Base-by-base conservation (phyloP, 805 yeast species). In the Candida wancherniae region DNA sequence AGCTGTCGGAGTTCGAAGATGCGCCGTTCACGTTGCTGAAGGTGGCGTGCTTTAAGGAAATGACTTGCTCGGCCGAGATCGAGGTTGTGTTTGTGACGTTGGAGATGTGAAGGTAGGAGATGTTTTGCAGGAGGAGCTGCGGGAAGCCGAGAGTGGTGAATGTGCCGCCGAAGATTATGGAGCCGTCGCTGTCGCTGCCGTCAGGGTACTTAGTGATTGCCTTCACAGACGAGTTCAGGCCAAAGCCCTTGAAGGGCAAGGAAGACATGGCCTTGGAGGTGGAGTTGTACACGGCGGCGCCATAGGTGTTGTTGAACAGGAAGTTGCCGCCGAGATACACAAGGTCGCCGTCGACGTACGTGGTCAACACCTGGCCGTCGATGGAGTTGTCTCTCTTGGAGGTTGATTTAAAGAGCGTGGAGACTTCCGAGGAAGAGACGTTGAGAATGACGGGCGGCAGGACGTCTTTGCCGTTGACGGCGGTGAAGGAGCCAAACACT, bases 311-410 rank as follows among this genome's bases (percentile, higher is more conserved):
- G 34, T 73, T 64, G 51, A 65, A 77, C 5, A 66, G 52, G 43
- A 90, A 74, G 37, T 73, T 68, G 13, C 98, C 98, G 7, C 97
- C 98, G 28, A 84, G 70, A 48, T 84, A 86, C 0, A 85, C 69
- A 14, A 73, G 34, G 14, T 70, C 57, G 19, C 58, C 53, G 26
- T 63, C 67, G 2, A 55, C 78, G 29, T 45, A 53, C 4, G 64
- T 45, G n/a, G 63, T 52, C 16, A 47, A 50, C 10, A 64, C 62
- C 5, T 40, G 27, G 7, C 70, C 70, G 20, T 51, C 45, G n/a
- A 45, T 19, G 7, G 36, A 15, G 19, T 38, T 50, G 14, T 34
- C 44, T 42, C 49, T 38, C 26, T 46, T 45, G 11, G 37, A 19
- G 12, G 34, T 25, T 9, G 34, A 20, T 2, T 45, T 33, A 25